Base-by-base conservation (phyloP, 2,329 filamentous ascomycete genomes). In the Beauveria sp. region DNA sequence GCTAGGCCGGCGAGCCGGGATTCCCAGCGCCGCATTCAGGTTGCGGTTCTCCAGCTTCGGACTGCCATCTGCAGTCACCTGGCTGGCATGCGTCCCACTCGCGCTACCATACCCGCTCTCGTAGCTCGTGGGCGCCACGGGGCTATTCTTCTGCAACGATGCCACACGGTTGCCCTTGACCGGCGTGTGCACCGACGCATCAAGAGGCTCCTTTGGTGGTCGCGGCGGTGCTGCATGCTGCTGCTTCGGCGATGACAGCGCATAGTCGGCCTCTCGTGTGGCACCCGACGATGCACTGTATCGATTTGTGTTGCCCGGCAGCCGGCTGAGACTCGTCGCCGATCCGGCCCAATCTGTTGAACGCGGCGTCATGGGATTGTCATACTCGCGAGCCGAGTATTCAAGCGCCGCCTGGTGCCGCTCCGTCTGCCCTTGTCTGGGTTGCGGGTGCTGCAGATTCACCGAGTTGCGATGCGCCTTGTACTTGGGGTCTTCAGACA, bases 391-490 rank as follows among this genome's bases (percentile, higher is more conserved):
- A 3, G 89, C 90, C 64, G 89, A 87, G 9, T 82, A 84, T 75
- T 93, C 90, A 22, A 93, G 79, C 1, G 88, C 84, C 28, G 84
- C 88, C 67, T 89, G 86, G 73, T 91, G 90, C 28, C 87, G 86
- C 70, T 88, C 85, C 0, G 87, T 90, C 61, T 89, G 86, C 0
- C 89, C 89, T 20, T 84, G 86, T 31, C 88, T 80, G 9, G 90
- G 90, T 71, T 93, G 89, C 6, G 90, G 90, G 73, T 93, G 90
- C 70, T 91, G 86, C 45, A 93, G 77, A 68, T 91, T 91, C 61
- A 93, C 73, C 28, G 89, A 92, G 75, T 93, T 90, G 67, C 90
- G 87, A 72, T 93, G 88, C 61, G 88, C 89, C 73, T 89, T 88
- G 73, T 93, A 93, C 73, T 93, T 93, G 52, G 89, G 88, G 67